Conservation (phyloP, 768 basidiomycete species). For the Psilocybe subaeruginosa region DNA sequence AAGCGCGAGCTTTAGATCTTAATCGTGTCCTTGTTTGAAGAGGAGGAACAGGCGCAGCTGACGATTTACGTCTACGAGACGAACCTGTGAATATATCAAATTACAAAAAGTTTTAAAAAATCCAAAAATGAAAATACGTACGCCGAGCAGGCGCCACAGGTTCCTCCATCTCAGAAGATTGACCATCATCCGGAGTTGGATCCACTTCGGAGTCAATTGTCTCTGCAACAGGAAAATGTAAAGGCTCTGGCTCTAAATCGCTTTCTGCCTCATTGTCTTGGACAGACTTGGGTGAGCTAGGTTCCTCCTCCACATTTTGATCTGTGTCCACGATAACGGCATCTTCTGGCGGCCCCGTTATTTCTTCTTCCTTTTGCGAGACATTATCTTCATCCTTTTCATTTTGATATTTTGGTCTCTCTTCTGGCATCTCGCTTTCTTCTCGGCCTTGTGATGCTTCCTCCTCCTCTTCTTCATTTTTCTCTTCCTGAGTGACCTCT, state of each 20-base stretch:
- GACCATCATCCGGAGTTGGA: constrained; percentile 12
- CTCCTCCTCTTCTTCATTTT: constrained; percentile 27
- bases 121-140: constrained; percentile 21
- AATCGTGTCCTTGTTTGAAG: constrained; percentile 29
- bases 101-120: not conserved
- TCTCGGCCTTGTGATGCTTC: constrained; percentile 16
- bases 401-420: constrained; percentile 3
- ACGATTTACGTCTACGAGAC: constrained; percentile 41
- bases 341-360: constrained; percentile 9
- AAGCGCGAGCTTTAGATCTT: constrained; percentile 30
- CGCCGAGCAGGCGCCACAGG: constrained; percentile 31
- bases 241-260: constrained; percentile 15
- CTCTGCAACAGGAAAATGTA: constrained; percentile 12
- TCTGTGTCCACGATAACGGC: not conserved
- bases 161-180: constrained; percentile 22
- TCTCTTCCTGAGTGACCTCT: constrained; percentile 12
- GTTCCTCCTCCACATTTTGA: not conserved
- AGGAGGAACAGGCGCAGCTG: constrained; percentile 33
- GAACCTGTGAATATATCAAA: constrained; percentile 31
- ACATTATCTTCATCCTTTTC: constrained; percentile 8
- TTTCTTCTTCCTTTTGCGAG: constrained; percentile 12
- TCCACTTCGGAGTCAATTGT: constrained; percentile 7
- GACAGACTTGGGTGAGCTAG: not conserved
- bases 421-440: constrained; percentile 7
- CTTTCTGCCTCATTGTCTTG: constrained; percentile 17